Evolutionary conservation across 75 land plant genomes (phyloP).

Genomic region (Selaginella moellendorffii): DNA sequence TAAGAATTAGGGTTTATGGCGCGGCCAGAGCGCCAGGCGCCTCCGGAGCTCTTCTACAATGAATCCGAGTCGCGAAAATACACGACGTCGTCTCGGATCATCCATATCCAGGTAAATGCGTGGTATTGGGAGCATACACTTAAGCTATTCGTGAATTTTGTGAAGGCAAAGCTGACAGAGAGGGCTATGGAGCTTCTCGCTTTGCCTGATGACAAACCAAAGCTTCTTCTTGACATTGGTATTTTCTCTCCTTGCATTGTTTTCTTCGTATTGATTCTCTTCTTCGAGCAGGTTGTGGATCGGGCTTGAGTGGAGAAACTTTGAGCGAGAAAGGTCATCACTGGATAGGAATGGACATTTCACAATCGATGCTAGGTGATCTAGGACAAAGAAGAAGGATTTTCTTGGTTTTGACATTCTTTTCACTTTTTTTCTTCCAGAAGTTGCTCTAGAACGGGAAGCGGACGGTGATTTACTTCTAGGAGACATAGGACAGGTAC

Average conservation of each 20-base stretch:
- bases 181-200: constrained; percentile 84
- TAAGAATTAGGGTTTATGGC: not conserved
- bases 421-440: constrained; percentile 16
- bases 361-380: constrained; percentile 73
- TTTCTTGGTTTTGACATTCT: not conserved
- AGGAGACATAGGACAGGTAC: constrained; percentile 90
- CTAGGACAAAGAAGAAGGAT: not conserved
- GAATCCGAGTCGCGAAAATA: constrained; percentile 85
- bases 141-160: not conserved
- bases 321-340: constrained; percentile 77
- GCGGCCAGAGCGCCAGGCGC: constrained; percentile 75
- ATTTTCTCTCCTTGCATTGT: not conserved
- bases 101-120: constrained; percentile 60
- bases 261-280: too few species aligned
- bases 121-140: not conserved
- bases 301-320: constrained; percentile 97
- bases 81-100: constrained; percentile 90
- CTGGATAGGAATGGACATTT: constrained; percentile 95
- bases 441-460: constrained; percentile 84
- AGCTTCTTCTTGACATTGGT: constrained; percentile 84
- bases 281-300: constrained; percentile 71
- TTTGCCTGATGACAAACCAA: constrained; percentile 73
- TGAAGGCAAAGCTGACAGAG: constrained; percentile 63
- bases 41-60: constrained; percentile 93
- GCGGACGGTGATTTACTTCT: constrained; percentile 79